A percentile compares a stretch with the other conserved stretches of the same genome.
Conservation (phyloP, 2,329 filamentous ascomycete species). For the Aspergillus costaricaensis region DNA sequence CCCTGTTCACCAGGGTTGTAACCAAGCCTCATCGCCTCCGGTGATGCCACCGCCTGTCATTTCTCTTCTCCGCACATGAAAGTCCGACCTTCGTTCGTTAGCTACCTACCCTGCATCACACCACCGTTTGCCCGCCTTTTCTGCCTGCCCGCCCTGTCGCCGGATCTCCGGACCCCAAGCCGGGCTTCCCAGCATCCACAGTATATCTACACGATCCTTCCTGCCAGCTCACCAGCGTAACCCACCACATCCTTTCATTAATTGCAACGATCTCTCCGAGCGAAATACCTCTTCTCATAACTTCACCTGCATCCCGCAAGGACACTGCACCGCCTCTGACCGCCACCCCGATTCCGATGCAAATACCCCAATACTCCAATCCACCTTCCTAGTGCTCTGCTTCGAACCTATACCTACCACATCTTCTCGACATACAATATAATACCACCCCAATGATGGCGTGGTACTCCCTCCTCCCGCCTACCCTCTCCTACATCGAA, state of each 20-base stretch:
- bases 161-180: neutral
- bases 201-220: neutral
- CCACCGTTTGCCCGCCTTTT: neutral
- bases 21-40: neutral
- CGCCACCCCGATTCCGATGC: neutral
- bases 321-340: neutral
- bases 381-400: neutral
- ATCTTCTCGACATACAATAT: neutral
- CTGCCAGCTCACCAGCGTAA: neutral
- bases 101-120: neutral
- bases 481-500: slow-evolving; percentile 59
- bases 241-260: neutral
- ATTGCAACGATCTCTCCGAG: neutral
- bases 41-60: neutral
- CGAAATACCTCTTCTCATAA: neutral
- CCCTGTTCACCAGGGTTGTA: neutral
- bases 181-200: neutral
- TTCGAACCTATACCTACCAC: neutral
- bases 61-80: neutral
- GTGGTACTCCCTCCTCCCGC: slow-evolving; percentile 66
- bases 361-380: neutral
- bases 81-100: neutral
- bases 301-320: neutral
- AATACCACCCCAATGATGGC: slow-evolving; percentile 53
- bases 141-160: neutral